These are phyloP conservation scores for Diplocarpon mali DNA, from an alignment of 2,329 filamentous ascomycete genomes.

Conservation along the genomic window DNA sequence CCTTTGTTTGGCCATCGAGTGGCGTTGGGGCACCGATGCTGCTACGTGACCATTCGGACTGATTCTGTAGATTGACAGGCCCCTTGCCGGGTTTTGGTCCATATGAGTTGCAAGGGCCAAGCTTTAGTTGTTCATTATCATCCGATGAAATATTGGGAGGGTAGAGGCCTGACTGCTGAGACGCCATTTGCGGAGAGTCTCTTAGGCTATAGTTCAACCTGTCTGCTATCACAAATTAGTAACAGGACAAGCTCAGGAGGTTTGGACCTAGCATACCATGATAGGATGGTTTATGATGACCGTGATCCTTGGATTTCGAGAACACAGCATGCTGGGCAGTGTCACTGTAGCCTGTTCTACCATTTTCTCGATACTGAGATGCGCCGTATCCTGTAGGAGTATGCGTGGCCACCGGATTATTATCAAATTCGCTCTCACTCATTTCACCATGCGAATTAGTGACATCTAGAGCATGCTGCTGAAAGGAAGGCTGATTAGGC, in stretches of 20 bases:
- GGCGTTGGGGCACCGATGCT: background rate
- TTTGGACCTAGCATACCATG: constrained; percentile 12
- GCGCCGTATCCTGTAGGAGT: constrained; percentile 11
- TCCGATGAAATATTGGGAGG: constrained; percentile 19
- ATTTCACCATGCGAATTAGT: constrained; percentile 63
- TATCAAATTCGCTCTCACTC: constrained; percentile 55
- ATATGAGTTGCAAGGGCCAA: constrained; percentile 6
- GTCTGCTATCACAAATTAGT: constrained; percentile 12
- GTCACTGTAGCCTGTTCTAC: constrained; percentile 16
- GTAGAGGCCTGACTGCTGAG: constrained; percentile 20
- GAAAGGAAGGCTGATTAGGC: constrained; percentile 15
- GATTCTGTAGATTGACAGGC: background rate
- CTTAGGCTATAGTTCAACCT: constrained; percentile 13
- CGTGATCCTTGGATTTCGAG: constrained; percentile 13
- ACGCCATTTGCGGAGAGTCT: constrained; percentile 12
- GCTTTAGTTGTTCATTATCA: constrained; percentile 11
- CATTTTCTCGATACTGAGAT: constrained; percentile 25
- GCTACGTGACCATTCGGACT: constrained; percentile 9
- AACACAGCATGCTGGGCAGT: constrained; percentile 19
- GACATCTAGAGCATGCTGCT: constrained; percentile 11
- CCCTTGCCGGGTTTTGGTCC: constrained; percentile 1
- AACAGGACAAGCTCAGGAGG: background rate
- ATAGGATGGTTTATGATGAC: constrained; percentile 11
- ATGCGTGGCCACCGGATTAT: constrained; percentile 27
- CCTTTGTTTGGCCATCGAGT: constrained; percentile 6